phyloP scores from a whole-genome alignment of 805 yeast genomes.

The Suhomyces sp. region DNA sequence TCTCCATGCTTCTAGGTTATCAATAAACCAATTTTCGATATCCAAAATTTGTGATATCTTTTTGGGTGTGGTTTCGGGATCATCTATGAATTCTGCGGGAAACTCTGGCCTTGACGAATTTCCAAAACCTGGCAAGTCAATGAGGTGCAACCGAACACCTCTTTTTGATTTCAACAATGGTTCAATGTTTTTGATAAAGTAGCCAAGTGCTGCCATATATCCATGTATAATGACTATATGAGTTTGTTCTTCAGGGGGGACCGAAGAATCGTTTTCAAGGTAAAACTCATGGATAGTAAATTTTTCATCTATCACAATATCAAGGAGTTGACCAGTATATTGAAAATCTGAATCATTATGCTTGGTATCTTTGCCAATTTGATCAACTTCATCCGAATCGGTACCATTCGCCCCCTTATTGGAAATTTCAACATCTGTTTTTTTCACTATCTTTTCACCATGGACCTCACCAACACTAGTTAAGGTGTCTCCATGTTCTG shows the following conservation, averaged over 20 bases:
- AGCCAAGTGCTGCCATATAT: constrained; percentile 46
- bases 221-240: constrained; percentile 42
- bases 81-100: constrained; percentile 28
- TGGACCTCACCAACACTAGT: constrained; percentile 4
- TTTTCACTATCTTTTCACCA: constrained; percentile 1
- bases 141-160: constrained; percentile 36
- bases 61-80: constrained; percentile 17
- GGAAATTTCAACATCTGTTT: background rate
- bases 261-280: constrained; percentile 21
- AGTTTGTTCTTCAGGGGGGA: constrained; percentile 11
- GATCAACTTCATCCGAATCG: background rate
- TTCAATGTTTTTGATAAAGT: constrained; percentile 39
- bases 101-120: constrained; percentile 42
- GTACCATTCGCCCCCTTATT: background rate
- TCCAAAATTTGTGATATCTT: constrained; percentile 32
- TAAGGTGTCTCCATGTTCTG: constrained; percentile 7
- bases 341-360: background rate
- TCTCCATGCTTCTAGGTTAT: constrained; percentile 39
- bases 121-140: constrained; percentile 45
- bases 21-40: constrained; percentile 43
- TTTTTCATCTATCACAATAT: constrained; percentile 27
- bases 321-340: constrained; percentile 24
- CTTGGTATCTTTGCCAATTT: background rate
- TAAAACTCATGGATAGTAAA: constrained; percentile 38
- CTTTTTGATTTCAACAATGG: constrained; percentile 27